phyloP scores from a whole-genome alignment of 23 red algal species.

The Cyanidiococcus yangmingshanensis region DNA sequence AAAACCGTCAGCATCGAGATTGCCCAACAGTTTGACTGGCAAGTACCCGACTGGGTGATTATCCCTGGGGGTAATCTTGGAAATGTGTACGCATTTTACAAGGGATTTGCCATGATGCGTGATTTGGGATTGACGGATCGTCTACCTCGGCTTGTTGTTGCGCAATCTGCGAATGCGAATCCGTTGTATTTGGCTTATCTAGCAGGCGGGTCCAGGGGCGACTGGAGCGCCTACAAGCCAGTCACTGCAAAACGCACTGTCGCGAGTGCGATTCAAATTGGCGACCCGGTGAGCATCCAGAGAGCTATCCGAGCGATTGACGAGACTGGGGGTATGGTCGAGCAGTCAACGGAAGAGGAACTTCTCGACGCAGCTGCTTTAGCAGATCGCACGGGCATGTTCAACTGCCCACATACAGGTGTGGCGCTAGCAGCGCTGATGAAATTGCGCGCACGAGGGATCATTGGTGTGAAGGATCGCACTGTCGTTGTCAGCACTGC shows the following conservation, averaged over 20 bases:
- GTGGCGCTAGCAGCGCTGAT: constrained; percentile 94
- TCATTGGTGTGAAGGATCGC: constrained; percentile 59
- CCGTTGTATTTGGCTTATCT: constrained; percentile 85
- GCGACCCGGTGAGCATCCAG: constrained; percentile 85
- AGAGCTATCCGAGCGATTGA: constrained; percentile 78
- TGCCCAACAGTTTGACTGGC: constrained; percentile 99
- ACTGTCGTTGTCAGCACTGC: constrained; percentile 92
- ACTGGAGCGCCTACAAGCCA: constrained; percentile 47
- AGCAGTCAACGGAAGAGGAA: constrained; percentile 93
- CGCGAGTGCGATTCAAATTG: constrained; percentile 97
- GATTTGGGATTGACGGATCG: constrained; percentile 83
- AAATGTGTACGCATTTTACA: constrained; percentile 99
- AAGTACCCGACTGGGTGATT: constrained; percentile 96
- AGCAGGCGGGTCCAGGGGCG: constrained; percentile 23
- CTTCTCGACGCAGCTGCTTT: constrained; percentile 82
- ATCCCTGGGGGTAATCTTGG: constrained; percentile 92
- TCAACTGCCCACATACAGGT: constrained; percentile 99
- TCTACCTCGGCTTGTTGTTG: constrained; percentile 75
- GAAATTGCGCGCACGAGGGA: constrained; percentile 59
- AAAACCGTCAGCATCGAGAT: constrained; percentile 98
- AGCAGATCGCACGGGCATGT: constrained; percentile 96
- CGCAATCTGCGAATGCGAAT: constrained; percentile 95
- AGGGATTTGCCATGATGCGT: constrained; percentile 94
- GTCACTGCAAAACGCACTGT: constrained; percentile 63
- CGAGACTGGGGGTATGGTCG: constrained; percentile 75